These are phyloP conservation scores for Amyloporia xantha DNA, from an alignment of 768 basidiomycete species.

Conservation along the genomic window DNA sequence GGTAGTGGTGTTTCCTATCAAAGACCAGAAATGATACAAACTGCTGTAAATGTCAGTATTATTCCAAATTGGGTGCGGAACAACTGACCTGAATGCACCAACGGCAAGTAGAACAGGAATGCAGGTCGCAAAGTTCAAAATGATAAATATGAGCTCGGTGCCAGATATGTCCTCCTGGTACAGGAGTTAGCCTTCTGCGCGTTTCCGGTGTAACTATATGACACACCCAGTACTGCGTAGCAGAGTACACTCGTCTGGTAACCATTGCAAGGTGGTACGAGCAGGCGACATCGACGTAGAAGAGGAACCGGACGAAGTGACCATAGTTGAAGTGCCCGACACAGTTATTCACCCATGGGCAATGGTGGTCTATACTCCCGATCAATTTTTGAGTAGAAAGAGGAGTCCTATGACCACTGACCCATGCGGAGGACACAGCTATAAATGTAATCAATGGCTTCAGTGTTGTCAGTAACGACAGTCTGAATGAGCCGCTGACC, in stretches of 20 bases:
- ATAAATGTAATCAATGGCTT: no score
- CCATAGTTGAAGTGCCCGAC: conserved; percentile 91
- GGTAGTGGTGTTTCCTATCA: conserved; percentile 82
- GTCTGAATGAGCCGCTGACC: no score
- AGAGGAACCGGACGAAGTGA: conserved; percentile 85
- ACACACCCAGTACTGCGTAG: conserved; percentile 21
- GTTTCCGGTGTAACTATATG: no score
- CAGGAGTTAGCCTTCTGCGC: no score
- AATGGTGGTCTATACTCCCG: conserved; percentile 67
- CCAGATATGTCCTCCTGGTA: conserved; percentile 61
- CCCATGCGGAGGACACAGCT: conserved; percentile 91
- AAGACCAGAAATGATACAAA: conserved; percentile 77
- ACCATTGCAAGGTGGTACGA: conserved; percentile 85
- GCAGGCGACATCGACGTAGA: conserved; percentile 89
- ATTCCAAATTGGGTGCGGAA: not conserved
- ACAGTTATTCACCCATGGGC: conserved; percentile 92
- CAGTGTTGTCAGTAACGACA: no score
- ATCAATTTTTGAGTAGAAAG: no score
- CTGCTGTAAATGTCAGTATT: conserved; percentile 33
- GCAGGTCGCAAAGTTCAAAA: conserved; percentile 82
- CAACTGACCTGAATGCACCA: conserved; percentile 76
- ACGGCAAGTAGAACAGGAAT: conserved; percentile 83
- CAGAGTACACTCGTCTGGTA: conserved; percentile 49
- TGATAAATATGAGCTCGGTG: conserved; percentile 72
- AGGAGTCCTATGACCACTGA: no score